A percentile compares a stretch with the other conserved stretches of the same genome.
Conservation (phyloP, 495 filamentous ascomycete species). For the Podospora sp. region DNA sequence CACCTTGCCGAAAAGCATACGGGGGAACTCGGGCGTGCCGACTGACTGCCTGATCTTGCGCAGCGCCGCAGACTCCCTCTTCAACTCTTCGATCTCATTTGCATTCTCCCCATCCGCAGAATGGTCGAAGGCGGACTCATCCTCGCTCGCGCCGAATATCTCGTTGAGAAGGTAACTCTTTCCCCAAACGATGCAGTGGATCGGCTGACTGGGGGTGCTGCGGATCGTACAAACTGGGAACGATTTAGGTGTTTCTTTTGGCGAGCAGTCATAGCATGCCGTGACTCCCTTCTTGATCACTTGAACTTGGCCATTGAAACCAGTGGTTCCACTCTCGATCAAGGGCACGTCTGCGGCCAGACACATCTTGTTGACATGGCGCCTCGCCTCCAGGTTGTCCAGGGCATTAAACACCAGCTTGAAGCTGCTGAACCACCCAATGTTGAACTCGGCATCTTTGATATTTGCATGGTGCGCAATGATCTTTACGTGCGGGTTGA, state of each 20-base stretch:
- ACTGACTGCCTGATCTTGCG: slow-evolving; percentile 82
- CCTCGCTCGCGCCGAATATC: slow-evolving; percentile 89
- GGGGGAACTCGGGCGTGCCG: slow-evolving; percentile 75
- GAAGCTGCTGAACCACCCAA: slow-evolving; percentile 87
- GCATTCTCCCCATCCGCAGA: slow-evolving; percentile 83
- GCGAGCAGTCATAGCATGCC: slow-evolving; percentile 94
- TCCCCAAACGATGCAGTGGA: slow-evolving; percentile 99
- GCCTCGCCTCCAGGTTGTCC: slow-evolving; percentile 91
- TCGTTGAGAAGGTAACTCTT: slow-evolving; percentile 96
- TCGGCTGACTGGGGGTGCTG: slow-evolving; percentile 90
- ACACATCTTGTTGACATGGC: slow-evolving; percentile 98
- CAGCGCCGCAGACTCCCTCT: slow-evolving; percentile 78
- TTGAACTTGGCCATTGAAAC: slow-evolving; percentile 97
- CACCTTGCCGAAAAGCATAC: slow-evolving; percentile 89
- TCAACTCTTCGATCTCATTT: slow-evolving; percentile 83
- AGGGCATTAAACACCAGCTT: slow-evolving; percentile 92
- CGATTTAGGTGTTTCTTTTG: slow-evolving; percentile 84
- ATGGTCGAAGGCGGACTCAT: slow-evolving; percentile 74
- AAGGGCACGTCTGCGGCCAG: slow-evolving; percentile 86
- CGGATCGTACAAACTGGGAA: slow-evolving; percentile 97
- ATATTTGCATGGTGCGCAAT: slow-evolving; percentile 94
- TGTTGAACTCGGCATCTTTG: slow-evolving; percentile 87
- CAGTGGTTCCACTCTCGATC: slow-evolving; percentile 96
- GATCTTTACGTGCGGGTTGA: slow-evolving; percentile 87
- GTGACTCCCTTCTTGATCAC: slow-evolving; percentile 92